Conservation (phyloP, 108 stramenopile genomes). For the Bacterosira constricta region DNA sequence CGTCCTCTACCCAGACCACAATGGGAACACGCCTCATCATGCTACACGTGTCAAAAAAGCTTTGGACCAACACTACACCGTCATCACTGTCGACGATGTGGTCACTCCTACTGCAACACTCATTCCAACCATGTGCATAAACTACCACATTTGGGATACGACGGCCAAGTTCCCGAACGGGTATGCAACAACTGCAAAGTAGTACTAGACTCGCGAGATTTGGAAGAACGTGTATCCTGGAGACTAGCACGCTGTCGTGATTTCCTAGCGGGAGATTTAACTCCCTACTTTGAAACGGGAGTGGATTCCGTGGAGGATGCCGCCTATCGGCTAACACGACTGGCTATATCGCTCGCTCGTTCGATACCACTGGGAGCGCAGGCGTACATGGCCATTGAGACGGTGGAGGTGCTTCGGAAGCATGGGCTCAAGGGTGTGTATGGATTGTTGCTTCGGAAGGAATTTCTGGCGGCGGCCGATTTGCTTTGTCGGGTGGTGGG, state of each 20-base stretch:
- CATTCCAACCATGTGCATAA: constrained; percentile 64
- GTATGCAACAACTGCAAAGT: constrained; percentile 85
- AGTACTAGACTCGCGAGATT: constrained; percentile 69
- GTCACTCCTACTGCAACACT: constrained; percentile 78
- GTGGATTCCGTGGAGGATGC: constrained; percentile 78
- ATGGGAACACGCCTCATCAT: constrained; percentile 72
- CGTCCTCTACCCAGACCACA: constrained; percentile 60
- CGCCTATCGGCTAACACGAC: constrained; percentile 67
- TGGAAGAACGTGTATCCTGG: constrained; percentile 90
- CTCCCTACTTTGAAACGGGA: constrained; percentile 86
- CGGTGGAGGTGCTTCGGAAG: constrained; percentile 88
- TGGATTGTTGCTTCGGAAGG: constrained; percentile 87
- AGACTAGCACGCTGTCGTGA: constrained; percentile 81
- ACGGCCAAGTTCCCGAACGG: constrained; percentile 79
- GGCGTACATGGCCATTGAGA: constrained; percentile 90
- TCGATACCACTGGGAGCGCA: constrained; percentile 87
- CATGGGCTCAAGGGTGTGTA: constrained; percentile 94
- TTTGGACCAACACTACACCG: constrained; percentile 89
- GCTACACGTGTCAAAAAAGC: constrained; percentile 63
- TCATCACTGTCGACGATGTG: constrained; percentile 94
- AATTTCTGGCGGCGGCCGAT: constrained; percentile 94
- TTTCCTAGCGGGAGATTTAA: constrained; percentile 53
- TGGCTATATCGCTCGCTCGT: constrained; percentile 74
- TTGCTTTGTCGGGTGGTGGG: constrained; percentile 80
- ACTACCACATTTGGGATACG: constrained; percentile 86